Conservation (phyloP, 345 rosid species). For the Lenwebbia sp. region DNA sequence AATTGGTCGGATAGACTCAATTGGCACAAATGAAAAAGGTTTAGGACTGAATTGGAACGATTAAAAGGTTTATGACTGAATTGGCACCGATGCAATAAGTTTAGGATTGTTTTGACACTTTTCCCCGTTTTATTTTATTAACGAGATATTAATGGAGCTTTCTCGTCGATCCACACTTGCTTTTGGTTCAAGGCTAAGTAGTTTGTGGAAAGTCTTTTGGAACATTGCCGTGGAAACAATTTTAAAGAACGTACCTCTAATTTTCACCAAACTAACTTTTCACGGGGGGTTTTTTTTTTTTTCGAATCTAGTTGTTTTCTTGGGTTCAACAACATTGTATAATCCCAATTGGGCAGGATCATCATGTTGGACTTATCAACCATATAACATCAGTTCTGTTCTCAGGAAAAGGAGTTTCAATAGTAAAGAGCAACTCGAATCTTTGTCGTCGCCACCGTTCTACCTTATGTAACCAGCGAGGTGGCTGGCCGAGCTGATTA, state of each 20-base stretch:
- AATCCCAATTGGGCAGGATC: neutral
- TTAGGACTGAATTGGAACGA: no score
- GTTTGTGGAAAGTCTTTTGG: neutral
- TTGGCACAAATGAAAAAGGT: no score
- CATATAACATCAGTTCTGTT: neutral
- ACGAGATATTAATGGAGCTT: neutral
- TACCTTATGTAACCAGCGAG: neutral
- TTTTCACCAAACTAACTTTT: neutral
- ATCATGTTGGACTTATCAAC: neutral
- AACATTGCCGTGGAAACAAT: neutral
- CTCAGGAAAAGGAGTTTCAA: neutral
- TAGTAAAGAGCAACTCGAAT: neutral
- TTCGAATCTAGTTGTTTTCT: neutral
- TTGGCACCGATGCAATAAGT: no score
- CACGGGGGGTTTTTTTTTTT: neutral
- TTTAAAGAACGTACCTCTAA: neutral
- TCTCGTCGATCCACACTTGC: neutral
- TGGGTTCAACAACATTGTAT: neutral
- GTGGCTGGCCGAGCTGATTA: neutral
- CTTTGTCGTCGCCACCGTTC: accelerated
- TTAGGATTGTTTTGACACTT: no score
- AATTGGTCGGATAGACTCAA: no score
- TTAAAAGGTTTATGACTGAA: no score
- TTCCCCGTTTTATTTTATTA: neutral
- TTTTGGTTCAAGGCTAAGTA: neutral